These are phyloP conservation scores for Talaromyces wortmannii DNA, from an alignment of 495 filamentous ascomycete genomes.

Conservation along the genomic window DNA sequence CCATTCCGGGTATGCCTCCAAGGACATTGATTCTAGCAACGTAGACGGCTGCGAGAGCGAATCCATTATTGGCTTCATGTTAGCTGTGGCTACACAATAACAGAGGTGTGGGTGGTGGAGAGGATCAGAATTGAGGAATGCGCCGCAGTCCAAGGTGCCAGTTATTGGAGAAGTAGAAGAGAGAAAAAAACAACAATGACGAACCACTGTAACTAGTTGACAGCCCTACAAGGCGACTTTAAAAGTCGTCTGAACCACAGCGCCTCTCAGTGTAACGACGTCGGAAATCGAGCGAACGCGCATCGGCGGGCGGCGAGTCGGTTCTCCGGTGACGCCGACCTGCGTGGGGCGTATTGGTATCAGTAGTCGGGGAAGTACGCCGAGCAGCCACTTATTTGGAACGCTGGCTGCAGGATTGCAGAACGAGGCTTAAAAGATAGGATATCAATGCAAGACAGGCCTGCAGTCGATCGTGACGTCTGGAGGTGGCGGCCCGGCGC, in stretches of 20 bases:
- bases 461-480: too few species aligned
- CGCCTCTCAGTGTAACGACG: background rate
- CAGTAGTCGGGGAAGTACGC: too few species aligned
- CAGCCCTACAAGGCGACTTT: background rate
- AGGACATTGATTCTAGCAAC: background rate
- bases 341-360: background rate
- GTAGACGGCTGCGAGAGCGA: conserved; percentile 4
- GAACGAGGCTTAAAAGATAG: too few species aligned
- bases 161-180: background rate
- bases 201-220: background rate
- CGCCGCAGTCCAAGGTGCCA: too few species aligned
- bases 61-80: conserved; percentile 1
- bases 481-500: too few species aligned
- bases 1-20: conserved; percentile 10
- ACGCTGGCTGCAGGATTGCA: too few species aligned
- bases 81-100: conserved; percentile 2
- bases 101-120: background rate
- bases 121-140: too few species aligned
- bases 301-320: conserved; percentile 1
- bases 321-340: background rate
- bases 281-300: background rate
- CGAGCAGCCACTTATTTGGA: too few species aligned
- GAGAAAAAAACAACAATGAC: background rate
- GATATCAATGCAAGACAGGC: too few species aligned
- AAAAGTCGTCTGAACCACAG: too few species aligned